These are phyloP conservation scores for Cercophora newfieldiana DNA, from an alignment of 495 filamentous ascomycete genomes.

Conservation along the genomic window DNA sequence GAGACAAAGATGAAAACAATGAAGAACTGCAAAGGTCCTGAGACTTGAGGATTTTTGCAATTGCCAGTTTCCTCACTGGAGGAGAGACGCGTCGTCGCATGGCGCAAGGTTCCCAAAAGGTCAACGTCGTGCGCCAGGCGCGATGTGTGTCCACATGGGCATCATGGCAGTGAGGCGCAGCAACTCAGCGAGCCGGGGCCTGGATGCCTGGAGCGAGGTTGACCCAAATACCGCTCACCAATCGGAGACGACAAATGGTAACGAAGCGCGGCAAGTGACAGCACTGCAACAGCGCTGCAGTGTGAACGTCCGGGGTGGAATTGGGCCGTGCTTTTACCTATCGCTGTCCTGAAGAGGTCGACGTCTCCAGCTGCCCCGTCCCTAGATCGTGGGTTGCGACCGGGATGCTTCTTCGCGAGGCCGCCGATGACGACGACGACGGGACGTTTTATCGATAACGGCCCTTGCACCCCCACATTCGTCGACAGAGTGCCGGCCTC, in stretches of 20 bases:
- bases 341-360: not conserved
- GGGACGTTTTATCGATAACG: constrained; percentile 3
- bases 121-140: not conserved
- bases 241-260: not conserved
- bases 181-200: not conserved
- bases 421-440: constrained; percentile 18
- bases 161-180: not conserved
- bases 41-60: not conserved
- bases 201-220: constrained; percentile 1
- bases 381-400: too few relatives aligned
- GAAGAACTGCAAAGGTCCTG: not conserved
- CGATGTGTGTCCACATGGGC: not conserved
- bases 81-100: not conserved
- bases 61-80: not conserved
- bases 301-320: not conserved
- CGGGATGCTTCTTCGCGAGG: not conserved
- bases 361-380: too few relatives aligned
- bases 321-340: not conserved
- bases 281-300: not conserved
- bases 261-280: not conserved
- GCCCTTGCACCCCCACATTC: not conserved
- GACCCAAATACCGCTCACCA: not conserved
- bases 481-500: not conserved
- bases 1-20: not conserved
- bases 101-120: not conserved